Evolutionary conservation across 805 yeast species (phyloP), one percentile per base, ranked within the genome.

Genomic region (Candida awuae): DNA sequence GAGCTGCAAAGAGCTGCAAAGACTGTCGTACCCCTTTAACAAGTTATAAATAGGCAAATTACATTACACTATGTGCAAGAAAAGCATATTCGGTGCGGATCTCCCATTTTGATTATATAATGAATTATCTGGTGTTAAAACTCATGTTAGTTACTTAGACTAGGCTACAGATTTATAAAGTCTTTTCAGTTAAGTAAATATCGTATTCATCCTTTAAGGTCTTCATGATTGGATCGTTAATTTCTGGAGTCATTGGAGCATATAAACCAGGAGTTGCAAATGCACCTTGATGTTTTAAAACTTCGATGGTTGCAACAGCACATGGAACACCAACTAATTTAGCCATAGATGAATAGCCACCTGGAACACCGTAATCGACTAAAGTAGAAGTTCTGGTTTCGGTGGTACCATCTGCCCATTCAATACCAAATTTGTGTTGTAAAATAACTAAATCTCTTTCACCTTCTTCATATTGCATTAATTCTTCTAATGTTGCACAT

Each of bases 271-370:
- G 84, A 46, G 70, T 74, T 53, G 73, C 71, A 51, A 73, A 70
- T 42, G 80, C 75, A 50, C 96, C 96, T 30, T 40, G 22, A 34
- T 51, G 51, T 51, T 83, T 77, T 54, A 92, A 73, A 47, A 92
- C 83, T 65, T 84, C 81, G 67, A 77, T 77, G 43, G 83, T 72
- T 22, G 97, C 98, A 61, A 92, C 94, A 39, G 96, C 96, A 68
- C 95, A 90, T 51, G 98, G 98, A 48, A 87, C 90, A 70, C 98
- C 98, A 40, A 92, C 98, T 49, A 85, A 76, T 62, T 90, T 88
- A 51, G 98, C 98, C 98, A 92, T 92, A 26, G 97, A 88, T 29
- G 95, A 82, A 79, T 90, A 92, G 39, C 92, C 90, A 45, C 88
- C 86, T 54, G 82, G 82, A 51, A 74, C 79, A 69, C 98, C 98